Conservation (phyloP, 1,139 yeast genomes). For the Yamadazyma conglobata region DNA sequence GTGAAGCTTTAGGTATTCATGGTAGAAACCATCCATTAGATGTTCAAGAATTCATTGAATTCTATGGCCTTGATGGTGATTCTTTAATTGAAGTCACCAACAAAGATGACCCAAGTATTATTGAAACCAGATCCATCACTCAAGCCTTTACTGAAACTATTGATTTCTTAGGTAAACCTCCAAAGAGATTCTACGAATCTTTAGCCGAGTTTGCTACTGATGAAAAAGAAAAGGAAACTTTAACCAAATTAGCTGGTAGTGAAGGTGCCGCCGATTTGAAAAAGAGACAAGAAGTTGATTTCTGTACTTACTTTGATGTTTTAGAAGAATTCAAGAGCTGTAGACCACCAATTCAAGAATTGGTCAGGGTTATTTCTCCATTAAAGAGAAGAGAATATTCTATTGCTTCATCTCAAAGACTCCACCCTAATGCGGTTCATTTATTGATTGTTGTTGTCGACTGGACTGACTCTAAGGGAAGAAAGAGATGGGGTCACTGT, state of each 20-base stretch:
- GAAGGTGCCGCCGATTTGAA: constrained; percentile 88
- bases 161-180: constrained; percentile 93
- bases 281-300: constrained; percentile 81
- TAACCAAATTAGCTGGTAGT: constrained; percentile 64
- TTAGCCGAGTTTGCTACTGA: constrained; percentile 73
- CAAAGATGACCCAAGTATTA: constrained; percentile 53
- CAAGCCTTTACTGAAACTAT: constrained; percentile 77
- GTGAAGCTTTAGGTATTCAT: constrained; percentile 96
- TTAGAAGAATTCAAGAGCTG: constrained; percentile 80
- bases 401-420: constrained; percentile 94
- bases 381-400: constrained; percentile 97
- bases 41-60: constrained; percentile 66
- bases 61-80: constrained; percentile 70
- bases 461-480: constrained; percentile 86
- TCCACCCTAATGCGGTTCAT: constrained; percentile 90
- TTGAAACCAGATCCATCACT: constrained; percentile 77
- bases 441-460: constrained; percentile 92
- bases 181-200: constrained; percentile 87
- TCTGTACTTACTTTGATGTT: constrained; percentile 76
- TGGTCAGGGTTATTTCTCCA: constrained; percentile 73
- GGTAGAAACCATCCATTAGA: constrained; percentile 72
- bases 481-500: constrained; percentile 90
- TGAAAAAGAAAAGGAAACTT: constrained; percentile 57
- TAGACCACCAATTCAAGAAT: constrained; percentile 70
- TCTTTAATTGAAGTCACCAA: constrained; percentile 69